Conservation (phyloP, 2,329 filamentous ascomycete genomes). For the Dactylellina sp. region DNA sequence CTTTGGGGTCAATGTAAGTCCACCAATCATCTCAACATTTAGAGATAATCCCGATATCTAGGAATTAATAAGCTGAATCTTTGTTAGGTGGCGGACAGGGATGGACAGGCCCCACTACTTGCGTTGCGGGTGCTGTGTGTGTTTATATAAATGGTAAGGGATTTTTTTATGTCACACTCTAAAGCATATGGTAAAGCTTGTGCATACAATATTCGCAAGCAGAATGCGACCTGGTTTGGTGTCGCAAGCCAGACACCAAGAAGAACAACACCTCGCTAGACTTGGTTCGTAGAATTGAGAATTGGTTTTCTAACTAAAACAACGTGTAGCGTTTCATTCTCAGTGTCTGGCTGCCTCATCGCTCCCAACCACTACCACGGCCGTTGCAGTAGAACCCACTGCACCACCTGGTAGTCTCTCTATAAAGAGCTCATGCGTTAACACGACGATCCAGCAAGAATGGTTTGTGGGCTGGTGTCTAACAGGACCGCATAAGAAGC, state of each 20-base stretch:
- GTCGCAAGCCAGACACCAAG: too few relatives aligned
- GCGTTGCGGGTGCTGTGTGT: conserved; percentile 12
- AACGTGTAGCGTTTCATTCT: conserved; percentile 3
- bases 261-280: too few relatives aligned
- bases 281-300: too few relatives aligned
- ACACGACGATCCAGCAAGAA: conserved; percentile 23
- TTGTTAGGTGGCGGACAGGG: conserved; percentile 13
- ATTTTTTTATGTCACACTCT: too few relatives aligned
- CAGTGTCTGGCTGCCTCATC: conserved; percentile 11
- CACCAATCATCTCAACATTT: neutral
- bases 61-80: neutral
- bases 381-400: conserved; percentile 9
- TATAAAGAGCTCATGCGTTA: conserved; percentile 27
- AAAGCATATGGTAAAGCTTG: too few relatives aligned
- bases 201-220: too few relatives aligned
- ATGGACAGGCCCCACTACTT: conserved; percentile 15
- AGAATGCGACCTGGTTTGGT: too few relatives aligned
- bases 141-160: conserved; percentile 15
- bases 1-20: conserved; percentile 28
- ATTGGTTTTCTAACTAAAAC: neutral
- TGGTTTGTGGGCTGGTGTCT: conserved; percentile 32
- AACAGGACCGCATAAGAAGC: conserved; percentile 3
- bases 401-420: conserved; percentile 28
- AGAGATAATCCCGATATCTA: neutral
- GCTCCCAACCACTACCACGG: neutral